Evolutionary conservation across 306 rosid species (phyloP).

Genomic region (Phaseolus lunatus): DNA sequence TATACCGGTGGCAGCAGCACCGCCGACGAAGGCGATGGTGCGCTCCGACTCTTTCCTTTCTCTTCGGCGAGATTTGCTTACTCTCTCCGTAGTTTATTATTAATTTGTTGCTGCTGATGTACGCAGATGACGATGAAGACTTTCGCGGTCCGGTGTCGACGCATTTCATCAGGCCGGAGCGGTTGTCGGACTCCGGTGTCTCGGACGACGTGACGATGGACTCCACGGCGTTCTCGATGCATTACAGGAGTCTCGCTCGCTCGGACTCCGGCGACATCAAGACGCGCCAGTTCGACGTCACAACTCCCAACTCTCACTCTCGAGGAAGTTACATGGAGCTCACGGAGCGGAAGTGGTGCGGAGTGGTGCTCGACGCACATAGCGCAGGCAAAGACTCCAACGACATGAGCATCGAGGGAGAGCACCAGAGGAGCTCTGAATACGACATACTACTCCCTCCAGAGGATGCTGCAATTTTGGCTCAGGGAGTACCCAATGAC

Average conservation of each 20-base stretch:
- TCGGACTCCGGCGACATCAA: constrained; percentile 80
- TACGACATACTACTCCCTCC: constrained; percentile 68
- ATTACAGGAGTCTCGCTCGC: constrained; percentile 83
- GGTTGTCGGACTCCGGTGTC: constrained; percentile 70
- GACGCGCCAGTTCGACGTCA: constrained; percentile 64
- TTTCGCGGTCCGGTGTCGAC: constrained; percentile 88
- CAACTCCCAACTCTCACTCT: constrained; percentile 50
- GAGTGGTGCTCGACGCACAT: constrained; percentile 40
- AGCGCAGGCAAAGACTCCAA: constrained; percentile 64
- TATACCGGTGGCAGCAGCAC: constrained; percentile 55
- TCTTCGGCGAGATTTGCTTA: background rate
- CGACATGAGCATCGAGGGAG: constrained; percentile 82
- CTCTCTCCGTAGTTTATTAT: background rate
- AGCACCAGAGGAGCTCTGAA: constrained; percentile 52
- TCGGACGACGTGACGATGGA: constrained; percentile 92
- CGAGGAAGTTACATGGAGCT: constrained; percentile 73
- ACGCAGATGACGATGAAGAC: constrained; percentile 54
- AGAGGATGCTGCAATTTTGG: constrained; percentile 60
- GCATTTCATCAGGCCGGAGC: constrained; percentile 76
- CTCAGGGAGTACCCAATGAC: constrained; percentile 55
- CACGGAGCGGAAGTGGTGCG: constrained; percentile 55
- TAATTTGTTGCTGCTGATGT: background rate
- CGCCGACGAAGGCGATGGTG: constrained; percentile 42
- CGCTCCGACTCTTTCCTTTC: constrained; percentile 1
- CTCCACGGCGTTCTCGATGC: constrained; percentile 89